Evolutionary conservation across 2,329 filamentous ascomycete species (phyloP).

Genomic region (Zasmidium angulare): DNA sequence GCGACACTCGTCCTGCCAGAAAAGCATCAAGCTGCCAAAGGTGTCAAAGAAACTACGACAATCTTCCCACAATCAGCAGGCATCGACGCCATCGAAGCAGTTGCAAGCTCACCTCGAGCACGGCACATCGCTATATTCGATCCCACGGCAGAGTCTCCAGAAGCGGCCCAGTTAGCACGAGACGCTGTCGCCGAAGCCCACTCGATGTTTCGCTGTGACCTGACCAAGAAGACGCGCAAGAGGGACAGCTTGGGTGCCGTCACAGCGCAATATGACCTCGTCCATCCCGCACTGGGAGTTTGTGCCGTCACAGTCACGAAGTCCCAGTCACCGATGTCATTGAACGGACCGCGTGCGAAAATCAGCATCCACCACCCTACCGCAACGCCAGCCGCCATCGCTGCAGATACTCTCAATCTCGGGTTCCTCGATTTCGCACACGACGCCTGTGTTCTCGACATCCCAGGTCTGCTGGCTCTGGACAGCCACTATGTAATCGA

Average conservation of each 20-base stretch:
- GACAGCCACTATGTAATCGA: slow-evolving; percentile 49
- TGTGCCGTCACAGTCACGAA: slow-evolving; percentile 44
- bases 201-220: slow-evolving; percentile 66
- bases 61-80: slow-evolving; percentile 51
- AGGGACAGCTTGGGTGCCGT: slow-evolving; percentile 26
- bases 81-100: slow-evolving; percentile 46
- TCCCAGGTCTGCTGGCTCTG: slow-evolving; percentile 43
- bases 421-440: slow-evolving; percentile 47
- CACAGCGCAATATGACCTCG: slow-evolving; percentile 44
- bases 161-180: slow-evolving; percentile 61
- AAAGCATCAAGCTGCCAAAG: slow-evolving; percentile 2
- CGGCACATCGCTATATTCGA: slow-evolving; percentile 63
- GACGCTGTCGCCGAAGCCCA: slow-evolving; percentile 61
- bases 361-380: slow-evolving; percentile 40
- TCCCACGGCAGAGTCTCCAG: slow-evolving; percentile 63
- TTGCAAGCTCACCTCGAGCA: slow-evolving; percentile 46
- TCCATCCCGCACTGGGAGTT: slow-evolving; percentile 46
- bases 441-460: slow-evolving; percentile 44
- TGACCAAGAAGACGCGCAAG: slow-evolving; percentile 60
- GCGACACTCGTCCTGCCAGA: slow-evolving; percentile 27
- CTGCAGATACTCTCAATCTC: slow-evolving; percentile 41
- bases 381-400: slow-evolving; percentile 40
- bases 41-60: slow-evolving; percentile 20
- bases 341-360: slow-evolving; percentile 25
- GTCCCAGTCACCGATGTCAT: slow-evolving; percentile 27